Evolutionary conservation across 495 filamentous ascomycete genomes (phyloP).

Genomic region (Podospora tetraspora): DNA sequence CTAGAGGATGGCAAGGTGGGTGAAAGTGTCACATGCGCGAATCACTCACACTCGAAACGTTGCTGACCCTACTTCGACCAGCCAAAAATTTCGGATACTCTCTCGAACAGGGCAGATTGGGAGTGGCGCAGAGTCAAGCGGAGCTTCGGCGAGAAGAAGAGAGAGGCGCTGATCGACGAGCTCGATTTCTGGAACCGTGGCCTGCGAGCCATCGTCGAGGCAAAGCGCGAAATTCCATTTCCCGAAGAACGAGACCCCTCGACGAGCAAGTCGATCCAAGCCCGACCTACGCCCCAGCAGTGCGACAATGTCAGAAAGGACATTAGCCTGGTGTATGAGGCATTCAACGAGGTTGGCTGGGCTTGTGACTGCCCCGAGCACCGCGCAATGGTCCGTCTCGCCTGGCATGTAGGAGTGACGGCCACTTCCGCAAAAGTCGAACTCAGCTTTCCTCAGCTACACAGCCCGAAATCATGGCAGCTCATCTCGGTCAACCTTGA

Average conservation of each 20-base stretch:
- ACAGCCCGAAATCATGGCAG: no score
- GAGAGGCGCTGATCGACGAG: conserved; percentile 3
- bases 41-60: background rate
- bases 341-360: no score
- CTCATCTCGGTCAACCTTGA: no score
- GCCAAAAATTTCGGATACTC: no score
- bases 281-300: background rate
- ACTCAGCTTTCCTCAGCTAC: no score
- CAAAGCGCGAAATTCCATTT: conserved; percentile 4
- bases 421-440: no score
- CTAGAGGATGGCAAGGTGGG: background rate
- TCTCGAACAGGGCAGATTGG: background rate
- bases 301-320: background rate
- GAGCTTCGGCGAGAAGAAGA: background rate
- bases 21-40: background rate
- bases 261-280: background rate
- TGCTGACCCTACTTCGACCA: no score
- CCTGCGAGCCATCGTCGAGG: conserved; percentile 8
- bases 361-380: background rate
- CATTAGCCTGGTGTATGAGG: background rate
- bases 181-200: conserved; percentile 10
- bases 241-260: conserved; percentile 10
- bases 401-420: no score
- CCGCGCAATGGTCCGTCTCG: no score
- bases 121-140: conserved; percentile 5